These are phyloP conservation scores for Phialemoniopsis sp. DNA, from an alignment of 2,329 filamentous ascomycete genomes.

Conservation along the genomic window DNA sequence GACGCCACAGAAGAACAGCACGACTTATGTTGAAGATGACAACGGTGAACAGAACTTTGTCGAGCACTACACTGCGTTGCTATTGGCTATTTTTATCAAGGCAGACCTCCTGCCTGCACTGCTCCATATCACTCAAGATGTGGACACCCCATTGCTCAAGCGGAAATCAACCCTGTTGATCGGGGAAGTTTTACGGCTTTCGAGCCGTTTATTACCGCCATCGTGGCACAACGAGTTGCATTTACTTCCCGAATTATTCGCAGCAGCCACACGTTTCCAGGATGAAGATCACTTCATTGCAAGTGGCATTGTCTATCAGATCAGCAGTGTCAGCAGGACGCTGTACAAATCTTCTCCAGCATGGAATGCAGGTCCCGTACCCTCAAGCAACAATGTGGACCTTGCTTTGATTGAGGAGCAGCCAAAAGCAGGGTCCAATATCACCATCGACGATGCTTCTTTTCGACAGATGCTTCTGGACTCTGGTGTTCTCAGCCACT, in stretches of 20 bases:
- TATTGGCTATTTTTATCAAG: constrained; percentile 81
- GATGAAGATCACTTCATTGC: constrained; percentile 73
- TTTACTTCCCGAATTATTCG: constrained; percentile 80
- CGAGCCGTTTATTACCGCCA: constrained; percentile 78
- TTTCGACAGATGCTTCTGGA: constrained; percentile 67
- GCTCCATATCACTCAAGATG: constrained; percentile 62
- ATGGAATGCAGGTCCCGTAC: neutral
- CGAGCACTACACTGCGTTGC: constrained; percentile 87
- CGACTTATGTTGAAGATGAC: constrained; percentile 58
- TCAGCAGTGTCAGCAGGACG: constrained; percentile 94
- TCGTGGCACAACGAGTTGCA: constrained; percentile 82
- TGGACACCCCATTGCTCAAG: constrained; percentile 66
- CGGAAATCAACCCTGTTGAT: constrained; percentile 88
- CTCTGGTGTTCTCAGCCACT: constrained; percentile 81
- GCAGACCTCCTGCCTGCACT: constrained; percentile 66
- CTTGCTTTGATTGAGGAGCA: constrained; percentile 52
- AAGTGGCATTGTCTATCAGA: constrained; percentile 91
- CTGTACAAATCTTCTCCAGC: constrained; percentile 68
- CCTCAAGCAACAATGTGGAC: constrained; percentile 34
- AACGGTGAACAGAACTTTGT: constrained; percentile 78
- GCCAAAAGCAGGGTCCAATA: constrained; percentile 43
- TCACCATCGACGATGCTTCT: constrained; percentile 55
- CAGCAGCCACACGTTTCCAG: constrained; percentile 68
- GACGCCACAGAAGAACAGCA: constrained; percentile 38
- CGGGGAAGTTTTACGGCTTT: constrained; percentile 85